Evolutionary conservation across 306 rosid species (phyloP).

Genomic region (Leucaena leucocephala): DNA sequence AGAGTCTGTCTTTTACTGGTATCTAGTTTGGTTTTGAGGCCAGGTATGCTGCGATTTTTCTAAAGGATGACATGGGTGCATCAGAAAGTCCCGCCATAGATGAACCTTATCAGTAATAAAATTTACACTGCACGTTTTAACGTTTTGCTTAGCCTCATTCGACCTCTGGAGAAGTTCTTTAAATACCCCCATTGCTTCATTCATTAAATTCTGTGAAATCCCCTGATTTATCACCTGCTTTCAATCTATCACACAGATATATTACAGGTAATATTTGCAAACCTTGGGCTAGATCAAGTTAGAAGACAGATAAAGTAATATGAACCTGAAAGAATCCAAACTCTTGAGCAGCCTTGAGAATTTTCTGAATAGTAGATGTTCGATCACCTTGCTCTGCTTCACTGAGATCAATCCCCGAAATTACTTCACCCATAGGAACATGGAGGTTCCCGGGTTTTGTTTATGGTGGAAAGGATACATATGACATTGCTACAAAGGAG

Average conservation of each 20-base stretch:
- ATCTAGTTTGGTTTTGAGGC: constrained; percentile 12
- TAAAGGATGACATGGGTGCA: not conserved
- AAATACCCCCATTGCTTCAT: constrained; percentile 13
- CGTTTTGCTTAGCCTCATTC: not conserved
- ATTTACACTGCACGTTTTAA: not conserved
- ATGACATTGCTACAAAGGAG: too few relatives aligned
- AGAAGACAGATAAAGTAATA: not conserved
- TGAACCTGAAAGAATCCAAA: constrained; percentile 26
- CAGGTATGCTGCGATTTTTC: constrained; percentile 21
- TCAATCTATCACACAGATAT: not conserved
- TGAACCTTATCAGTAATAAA: not conserved
- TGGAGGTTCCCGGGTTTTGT: too few relatives aligned
- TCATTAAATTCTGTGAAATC: constrained; percentile 14
- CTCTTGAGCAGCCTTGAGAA: constrained; percentile 10
- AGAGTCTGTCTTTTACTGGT: not conserved
- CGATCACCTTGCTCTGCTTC: constrained; percentile 6
- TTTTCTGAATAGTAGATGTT: not conserved
- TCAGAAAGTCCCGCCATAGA: not conserved
- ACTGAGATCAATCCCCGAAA: constrained; percentile 26
- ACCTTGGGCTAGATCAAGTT: not conserved
- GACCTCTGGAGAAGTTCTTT: constrained; percentile 21
- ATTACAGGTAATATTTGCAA: not conserved
- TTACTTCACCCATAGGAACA: constrained; percentile 1
- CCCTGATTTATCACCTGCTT: constrained; percentile 34
- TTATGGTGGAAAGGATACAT: too few relatives aligned